Conservation (phyloP, 805 yeast species). For the Ogataea nitratoaversa region DNA sequence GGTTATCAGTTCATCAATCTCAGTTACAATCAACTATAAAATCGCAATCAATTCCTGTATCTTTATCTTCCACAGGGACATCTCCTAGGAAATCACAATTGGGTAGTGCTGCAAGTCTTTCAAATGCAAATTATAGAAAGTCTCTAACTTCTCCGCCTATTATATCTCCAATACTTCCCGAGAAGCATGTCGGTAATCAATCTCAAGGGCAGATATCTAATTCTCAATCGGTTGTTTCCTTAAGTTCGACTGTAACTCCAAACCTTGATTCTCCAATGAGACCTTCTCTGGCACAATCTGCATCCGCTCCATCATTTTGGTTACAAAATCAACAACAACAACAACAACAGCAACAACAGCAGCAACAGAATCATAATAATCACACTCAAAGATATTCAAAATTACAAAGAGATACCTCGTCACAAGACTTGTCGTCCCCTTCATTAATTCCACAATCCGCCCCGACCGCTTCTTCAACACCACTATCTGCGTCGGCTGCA, state of each 20-base stretch:
- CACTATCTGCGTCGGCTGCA: constrained; percentile 4
- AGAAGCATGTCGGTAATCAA: neutral
- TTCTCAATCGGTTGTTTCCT: neutral
- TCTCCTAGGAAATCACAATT: constrained; percentile 1
- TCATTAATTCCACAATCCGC: neutral
- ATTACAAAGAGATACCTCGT: neutral
- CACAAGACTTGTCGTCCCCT: neutral
- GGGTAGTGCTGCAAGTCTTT: neutral
- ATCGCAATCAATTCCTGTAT: constrained; percentile 15
- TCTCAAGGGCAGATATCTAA: neutral
- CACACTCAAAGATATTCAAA: neutral
- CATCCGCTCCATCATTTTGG: constrained; percentile 26
- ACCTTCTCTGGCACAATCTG: constrained; percentile 8
- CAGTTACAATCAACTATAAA: constrained; percentile 21
- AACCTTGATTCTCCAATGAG: neutral
- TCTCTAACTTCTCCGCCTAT: constrained; percentile 18
- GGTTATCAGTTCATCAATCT: constrained; percentile 17
- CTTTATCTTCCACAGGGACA: constrained; percentile 5
- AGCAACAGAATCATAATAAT: neutral
- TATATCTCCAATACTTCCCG: constrained; percentile 15
- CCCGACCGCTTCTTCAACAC: neutral
- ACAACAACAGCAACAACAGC: constrained; percentile 1
- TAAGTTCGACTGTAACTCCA: neutral
- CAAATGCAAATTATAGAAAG: constrained; percentile 4
- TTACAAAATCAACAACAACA: constrained; percentile 2